Percentiles rank a stretch among this genome's conserved stretches.
phyloP scores from a whole-genome alignment of 768 basidiomycete genomes.

The Suillus lakei region DNA sequence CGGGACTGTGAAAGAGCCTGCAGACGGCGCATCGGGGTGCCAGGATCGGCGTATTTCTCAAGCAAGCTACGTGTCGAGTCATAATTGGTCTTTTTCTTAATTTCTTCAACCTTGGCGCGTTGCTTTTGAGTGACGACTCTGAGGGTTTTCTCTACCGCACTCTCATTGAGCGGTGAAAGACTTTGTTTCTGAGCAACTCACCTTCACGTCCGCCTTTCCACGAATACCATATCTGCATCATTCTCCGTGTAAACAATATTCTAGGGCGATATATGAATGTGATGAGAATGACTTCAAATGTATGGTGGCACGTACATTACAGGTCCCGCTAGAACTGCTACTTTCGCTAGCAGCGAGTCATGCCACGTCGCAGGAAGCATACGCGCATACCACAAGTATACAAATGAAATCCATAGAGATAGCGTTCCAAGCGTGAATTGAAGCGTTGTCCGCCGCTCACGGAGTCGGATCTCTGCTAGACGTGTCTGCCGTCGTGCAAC shows the following conservation, averaged over 20 bases:
- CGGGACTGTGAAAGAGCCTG: conserved; percentile 33
- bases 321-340: conserved; percentile 69
- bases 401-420: conserved; percentile 72
- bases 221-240: conserved; percentile 85
- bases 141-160: conserved; percentile 72
- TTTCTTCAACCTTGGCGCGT: conserved; percentile 87
- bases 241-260: conserved; percentile 76
- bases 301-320: conserved; percentile 62
- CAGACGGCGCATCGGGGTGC: conserved; percentile 50
- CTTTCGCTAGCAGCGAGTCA: conserved; percentile 40
- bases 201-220: conserved; percentile 83
- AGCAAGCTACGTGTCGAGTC: conserved; percentile 90
- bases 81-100: conserved; percentile 98
- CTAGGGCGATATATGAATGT: conserved; percentile 36
- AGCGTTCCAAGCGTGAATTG: conserved; percentile 80
- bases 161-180: conserved; percentile 4
- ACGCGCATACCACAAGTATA: conserved; percentile 74
- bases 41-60: conserved; percentile 82
- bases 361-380: conserved; percentile 48
- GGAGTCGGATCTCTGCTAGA: conserved; percentile 82
- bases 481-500: conserved; percentile 75
- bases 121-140: conserved; percentile 76
- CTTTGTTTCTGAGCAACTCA: conserved; percentile 29
- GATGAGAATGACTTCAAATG: background rate
- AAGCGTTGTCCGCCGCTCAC: conserved; percentile 80